Percentiles rank a stretch among this genome's conserved stretches.
Conservation (phyloP, 2,329 filamentous ascomycete genomes). For the Fusarium concolor region DNA sequence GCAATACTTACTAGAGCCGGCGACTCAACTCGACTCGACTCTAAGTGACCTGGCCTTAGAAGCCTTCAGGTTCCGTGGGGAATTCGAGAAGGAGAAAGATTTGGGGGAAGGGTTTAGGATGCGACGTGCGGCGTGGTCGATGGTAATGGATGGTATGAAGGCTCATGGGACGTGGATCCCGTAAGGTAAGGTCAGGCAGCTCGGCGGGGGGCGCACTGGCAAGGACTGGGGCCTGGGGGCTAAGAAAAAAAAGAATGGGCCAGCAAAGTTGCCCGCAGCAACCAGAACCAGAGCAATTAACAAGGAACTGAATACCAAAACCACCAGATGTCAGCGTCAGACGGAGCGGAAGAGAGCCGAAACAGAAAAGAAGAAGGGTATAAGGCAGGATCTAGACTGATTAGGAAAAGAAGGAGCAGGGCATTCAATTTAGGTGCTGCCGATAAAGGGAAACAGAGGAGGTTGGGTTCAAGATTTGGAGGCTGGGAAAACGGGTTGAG, state of each 20-base stretch:
- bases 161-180: conserved; percentile 31
- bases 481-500: conserved; percentile 31
- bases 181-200: conserved; percentile 18
- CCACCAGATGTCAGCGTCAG: conserved; percentile 20
- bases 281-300: conserved; percentile 32
- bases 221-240: conserved; percentile 6
- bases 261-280: conserved; percentile 46
- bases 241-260: conserved; percentile 34
- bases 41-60: conserved; percentile 29
- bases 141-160: conserved; percentile 36
- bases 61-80: conserved; percentile 28
- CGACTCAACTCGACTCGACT: conserved; percentile 24
- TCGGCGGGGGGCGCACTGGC: neutral
- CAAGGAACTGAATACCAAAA: conserved; percentile 10
- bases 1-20: conserved; percentile 25
- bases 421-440: conserved; percentile 33
- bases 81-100: conserved; percentile 35
- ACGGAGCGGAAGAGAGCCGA: conserved; percentile 29
- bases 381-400: conserved; percentile 6
- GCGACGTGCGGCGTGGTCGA: conserved; percentile 34
- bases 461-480: conserved; percentile 26
- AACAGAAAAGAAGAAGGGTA: conserved; percentile 11
- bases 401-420: conserved; percentile 1
- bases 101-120: conserved; percentile 40
- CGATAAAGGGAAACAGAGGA: conserved; percentile 23